Conservation (phyloP, 169 alveolate genomes). For the Plasmodium reichenowi region DNA sequence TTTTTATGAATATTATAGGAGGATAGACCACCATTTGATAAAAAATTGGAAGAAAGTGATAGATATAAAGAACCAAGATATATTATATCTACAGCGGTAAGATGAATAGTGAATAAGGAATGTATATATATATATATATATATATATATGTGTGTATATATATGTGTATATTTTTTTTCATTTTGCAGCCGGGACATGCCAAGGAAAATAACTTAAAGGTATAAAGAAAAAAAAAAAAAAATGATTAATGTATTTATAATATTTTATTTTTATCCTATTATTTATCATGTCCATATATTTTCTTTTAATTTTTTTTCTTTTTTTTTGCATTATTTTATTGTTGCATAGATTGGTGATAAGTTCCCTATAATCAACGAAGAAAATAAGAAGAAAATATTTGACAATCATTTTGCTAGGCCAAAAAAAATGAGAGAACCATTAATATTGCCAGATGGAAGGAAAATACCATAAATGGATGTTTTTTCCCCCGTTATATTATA, state of each 20-base stretch:
- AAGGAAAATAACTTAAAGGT: constrained; percentile 69
- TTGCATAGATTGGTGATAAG: constrained; percentile 62
- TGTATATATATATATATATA: too few species aligned
- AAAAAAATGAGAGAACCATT: constrained; percentile 81
- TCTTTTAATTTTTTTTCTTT: not conserved
- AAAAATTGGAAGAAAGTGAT: constrained; percentile 67
- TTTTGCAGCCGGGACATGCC: constrained; percentile 71
- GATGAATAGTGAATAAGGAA: not conserved
- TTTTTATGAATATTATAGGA: constrained; percentile 29
- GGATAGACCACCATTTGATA: constrained; percentile 67
- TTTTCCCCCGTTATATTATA: too few species aligned
- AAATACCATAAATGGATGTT: constrained; percentile 19
- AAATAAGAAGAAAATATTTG: constrained; percentile 66
- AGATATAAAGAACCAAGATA: constrained; percentile 66
- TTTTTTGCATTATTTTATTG: constrained; percentile 1
- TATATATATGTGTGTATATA: not conserved
- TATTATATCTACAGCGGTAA: constrained; percentile 54
- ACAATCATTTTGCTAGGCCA: constrained; percentile 83
- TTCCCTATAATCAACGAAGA: constrained; percentile 57
- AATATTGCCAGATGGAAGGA: constrained; percentile 84
- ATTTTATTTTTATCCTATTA: not conserved
- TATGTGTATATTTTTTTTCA: not conserved
- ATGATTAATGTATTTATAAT: not conserved
- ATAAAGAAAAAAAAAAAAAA: constrained; percentile 1
- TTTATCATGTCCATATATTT: not conserved